Evolutionary conservation across 2,329 filamentous ascomycete genomes (phyloP).

Genomic region (Fonsecaea pugnacius): DNA sequence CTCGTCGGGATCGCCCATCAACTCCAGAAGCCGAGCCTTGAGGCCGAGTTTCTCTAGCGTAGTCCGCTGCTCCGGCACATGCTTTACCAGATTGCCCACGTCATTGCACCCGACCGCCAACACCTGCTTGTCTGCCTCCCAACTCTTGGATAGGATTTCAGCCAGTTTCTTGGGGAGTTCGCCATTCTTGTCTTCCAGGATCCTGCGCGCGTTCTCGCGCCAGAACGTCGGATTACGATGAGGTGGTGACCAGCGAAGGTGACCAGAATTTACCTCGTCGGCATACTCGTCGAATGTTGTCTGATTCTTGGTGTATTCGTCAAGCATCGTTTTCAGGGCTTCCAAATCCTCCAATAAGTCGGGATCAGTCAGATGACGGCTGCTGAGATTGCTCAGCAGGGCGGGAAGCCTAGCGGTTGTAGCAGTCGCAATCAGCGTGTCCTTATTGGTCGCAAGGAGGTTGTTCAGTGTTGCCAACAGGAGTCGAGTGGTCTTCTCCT

Average conservation of each 20-base stretch:
- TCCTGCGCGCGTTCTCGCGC: constrained; percentile 86
- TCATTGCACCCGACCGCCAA: constrained; percentile 93
- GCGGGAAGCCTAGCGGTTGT: constrained; percentile 80
- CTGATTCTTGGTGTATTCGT: constrained; percentile 77
- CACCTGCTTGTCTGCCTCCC: constrained; percentile 84
- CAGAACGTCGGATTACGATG: constrained; percentile 87
- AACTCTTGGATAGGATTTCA: constrained; percentile 80
- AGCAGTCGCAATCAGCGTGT: constrained; percentile 74
- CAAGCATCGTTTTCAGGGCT: constrained; percentile 67
- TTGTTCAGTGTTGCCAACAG: constrained; percentile 88
- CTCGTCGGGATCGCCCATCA: constrained; percentile 90
- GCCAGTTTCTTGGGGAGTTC: constrained; percentile 78
- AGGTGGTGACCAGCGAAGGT: constrained; percentile 89
- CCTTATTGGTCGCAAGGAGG: constrained; percentile 75
- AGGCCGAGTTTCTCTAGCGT: constrained; percentile 82
- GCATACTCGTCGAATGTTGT: constrained; percentile 72
- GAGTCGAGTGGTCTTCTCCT: constrained; percentile 95
- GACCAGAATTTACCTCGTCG: constrained; percentile 81
- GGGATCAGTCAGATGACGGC: constrained; percentile 55
- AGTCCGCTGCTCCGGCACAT: constrained; percentile 80
- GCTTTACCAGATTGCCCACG: constrained; percentile 83
- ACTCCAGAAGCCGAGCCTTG: constrained; percentile 86
- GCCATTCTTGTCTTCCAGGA: constrained; percentile 81
- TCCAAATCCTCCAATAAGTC: constrained; percentile 56
- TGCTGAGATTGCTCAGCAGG: constrained; percentile 62